Evolutionary conservation across 129 eudicot genomes (phyloP).

Genomic region (Ambrosia trifida): DNA sequence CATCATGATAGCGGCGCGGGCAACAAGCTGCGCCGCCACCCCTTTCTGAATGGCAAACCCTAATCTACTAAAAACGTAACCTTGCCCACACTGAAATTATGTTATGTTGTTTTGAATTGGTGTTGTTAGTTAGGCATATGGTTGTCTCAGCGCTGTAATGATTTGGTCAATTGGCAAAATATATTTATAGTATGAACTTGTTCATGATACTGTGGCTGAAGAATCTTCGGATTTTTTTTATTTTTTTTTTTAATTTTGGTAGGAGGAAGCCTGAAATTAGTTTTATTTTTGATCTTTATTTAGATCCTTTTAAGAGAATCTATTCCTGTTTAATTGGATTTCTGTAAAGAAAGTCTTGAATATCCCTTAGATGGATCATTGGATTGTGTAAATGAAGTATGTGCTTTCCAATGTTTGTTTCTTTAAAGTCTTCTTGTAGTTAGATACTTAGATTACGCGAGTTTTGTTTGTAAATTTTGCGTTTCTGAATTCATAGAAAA

Average conservation of each 20-base stretch:
- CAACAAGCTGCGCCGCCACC: too few relatives aligned
- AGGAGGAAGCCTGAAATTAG: not conserved
- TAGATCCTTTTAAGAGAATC: not conserved
- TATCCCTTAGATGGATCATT: not conserved
- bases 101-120: not conserved
- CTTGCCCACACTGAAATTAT: too few relatives aligned
- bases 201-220: not conserved
- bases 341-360: not conserved
- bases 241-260: not conserved
- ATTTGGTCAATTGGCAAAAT: not conserved
- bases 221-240: not conserved
- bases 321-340: not conserved
- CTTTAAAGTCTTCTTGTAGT: not conserved
- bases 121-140: conserved; percentile 7
- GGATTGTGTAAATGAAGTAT: not conserved
- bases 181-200: too few relatives aligned
- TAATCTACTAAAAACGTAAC: too few relatives aligned
- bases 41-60: too few relatives aligned
- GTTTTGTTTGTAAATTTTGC: not conserved
- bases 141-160: not conserved
- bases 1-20: too few relatives aligned
- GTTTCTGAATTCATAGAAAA: not conserved
- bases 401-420: not conserved
- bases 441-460: not conserved
- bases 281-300: not conserved